Percentiles rank a stretch among this genome's conserved stretches.
phyloP scores from a whole-genome alignment of 2,329 filamentous ascomycete species.

The Ascochyta rabiei region DNA sequence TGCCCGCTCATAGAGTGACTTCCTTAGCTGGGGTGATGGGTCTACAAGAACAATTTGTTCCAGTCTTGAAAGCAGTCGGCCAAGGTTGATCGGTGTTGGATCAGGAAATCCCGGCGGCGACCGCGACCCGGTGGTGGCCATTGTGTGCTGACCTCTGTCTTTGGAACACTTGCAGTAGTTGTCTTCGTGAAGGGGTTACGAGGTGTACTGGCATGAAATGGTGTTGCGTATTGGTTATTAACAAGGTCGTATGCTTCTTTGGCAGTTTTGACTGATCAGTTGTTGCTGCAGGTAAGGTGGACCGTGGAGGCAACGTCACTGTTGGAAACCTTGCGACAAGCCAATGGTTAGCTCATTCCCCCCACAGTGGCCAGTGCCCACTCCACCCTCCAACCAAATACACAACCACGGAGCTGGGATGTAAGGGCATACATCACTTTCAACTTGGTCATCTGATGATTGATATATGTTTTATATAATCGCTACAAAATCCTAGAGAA shows the following conservation, averaged over 20 bases:
- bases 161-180: too few relatives aligned
- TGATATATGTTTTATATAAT: neutral
- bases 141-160: constrained; percentile 1
- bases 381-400: neutral
- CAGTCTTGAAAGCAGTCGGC: constrained; percentile 68
- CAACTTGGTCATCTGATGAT: neutral
- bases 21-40: constrained; percentile 63
- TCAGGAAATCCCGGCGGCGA: constrained; percentile 35
- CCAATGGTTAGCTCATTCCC: neutral
- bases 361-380: constrained; percentile 3
- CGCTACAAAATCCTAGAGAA: neutral
- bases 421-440: neutral
- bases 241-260: too few relatives aligned
- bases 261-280: neutral
- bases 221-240: neutral
- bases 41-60: constrained; percentile 69
- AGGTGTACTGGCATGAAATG: neutral
- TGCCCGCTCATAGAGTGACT: constrained; percentile 70
- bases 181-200: too few relatives aligned
- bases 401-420: neutral
- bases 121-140: constrained; percentile 27
- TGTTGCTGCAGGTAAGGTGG: neutral
- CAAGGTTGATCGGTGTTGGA: constrained; percentile 57
- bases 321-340: neutral
- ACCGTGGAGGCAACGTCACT: constrained; percentile 10